These are phyloP conservation scores for Umbelopsis sp. DNA, from an alignment of 371 early-diverging fungal species.

Conservation along the genomic window DNA sequence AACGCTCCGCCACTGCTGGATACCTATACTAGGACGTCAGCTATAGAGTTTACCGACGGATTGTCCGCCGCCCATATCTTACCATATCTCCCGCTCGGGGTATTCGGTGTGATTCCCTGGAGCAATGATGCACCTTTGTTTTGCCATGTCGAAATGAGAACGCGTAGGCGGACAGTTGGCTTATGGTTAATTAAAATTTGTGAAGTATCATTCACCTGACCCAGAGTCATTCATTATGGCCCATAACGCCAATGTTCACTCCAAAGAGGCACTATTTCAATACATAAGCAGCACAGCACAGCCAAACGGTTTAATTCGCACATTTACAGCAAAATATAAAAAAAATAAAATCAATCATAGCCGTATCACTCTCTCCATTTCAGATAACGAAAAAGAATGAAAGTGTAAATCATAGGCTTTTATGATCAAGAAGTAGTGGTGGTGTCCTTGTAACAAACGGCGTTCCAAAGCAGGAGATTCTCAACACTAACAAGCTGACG, in stretches of 20 bases:
- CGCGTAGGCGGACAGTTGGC: background rate
- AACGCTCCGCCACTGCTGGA: background rate
- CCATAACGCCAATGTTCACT: too few relatives aligned
- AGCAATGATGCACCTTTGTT: conserved; percentile 3
- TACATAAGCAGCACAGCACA: too few relatives aligned
- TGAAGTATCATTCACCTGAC: too few relatives aligned
- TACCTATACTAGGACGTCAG: background rate
- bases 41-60: too few relatives aligned
- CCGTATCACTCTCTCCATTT: background rate
- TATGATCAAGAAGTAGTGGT: background rate
- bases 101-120: conserved; percentile 1
- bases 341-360: background rate
- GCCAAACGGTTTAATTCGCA: too few relatives aligned
- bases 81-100: conserved; percentile 7
- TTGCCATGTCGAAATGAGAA: background rate
- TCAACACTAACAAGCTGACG: conserved; percentile 43
- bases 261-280: too few relatives aligned
- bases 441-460: conserved; percentile 28
- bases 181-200: too few relatives aligned
- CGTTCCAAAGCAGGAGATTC: conserved; percentile 41
- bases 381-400: too few relatives aligned
- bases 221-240: too few relatives aligned
- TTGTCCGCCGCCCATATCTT: background rate
- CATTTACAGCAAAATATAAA: background rate
- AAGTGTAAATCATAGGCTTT: background rate